A percentile compares a stretch with the other conserved stretches of the same genome.
Conservation (phyloP, 352 stramenopile species). For the Phytophthora idaei region DNA sequence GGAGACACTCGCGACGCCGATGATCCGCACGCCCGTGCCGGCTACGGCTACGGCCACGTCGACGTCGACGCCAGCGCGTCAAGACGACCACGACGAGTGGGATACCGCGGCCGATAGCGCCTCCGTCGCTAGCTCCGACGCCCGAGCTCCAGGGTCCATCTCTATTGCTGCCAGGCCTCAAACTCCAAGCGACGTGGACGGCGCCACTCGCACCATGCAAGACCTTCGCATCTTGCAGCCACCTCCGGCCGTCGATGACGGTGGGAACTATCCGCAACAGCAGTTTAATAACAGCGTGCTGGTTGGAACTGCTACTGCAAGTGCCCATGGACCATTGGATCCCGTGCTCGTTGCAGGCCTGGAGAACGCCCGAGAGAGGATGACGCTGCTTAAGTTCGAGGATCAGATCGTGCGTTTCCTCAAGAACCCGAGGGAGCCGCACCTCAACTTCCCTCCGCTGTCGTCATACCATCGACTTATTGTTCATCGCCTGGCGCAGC, state of each 20-base stretch:
- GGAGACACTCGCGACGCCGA: slow-evolving; percentile 16
- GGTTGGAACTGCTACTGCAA: slow-evolving; percentile 67
- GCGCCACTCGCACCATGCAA: slow-evolving; percentile 36
- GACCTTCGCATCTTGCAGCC: slow-evolving; percentile 48
- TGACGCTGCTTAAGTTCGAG: slow-evolving; percentile 88
- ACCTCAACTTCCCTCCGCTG: slow-evolving; percentile 81
- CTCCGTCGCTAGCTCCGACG: slow-evolving; percentile 3
- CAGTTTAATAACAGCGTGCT: slow-evolving; percentile 27
- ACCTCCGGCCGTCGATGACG: slow-evolving; percentile 46
- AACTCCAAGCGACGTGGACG: slow-evolving; percentile 21
- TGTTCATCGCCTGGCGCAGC: slow-evolving; percentile 92
- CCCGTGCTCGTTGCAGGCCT: slow-evolving; percentile 78
- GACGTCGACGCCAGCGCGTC: slow-evolving; percentile 7
- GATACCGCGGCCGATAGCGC: slow-evolving; percentile 33
- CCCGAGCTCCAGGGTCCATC: slow-evolving; percentile 9
- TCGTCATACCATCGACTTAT: slow-evolving; percentile 91
- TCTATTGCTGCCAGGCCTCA: slow-evolving; percentile 17
- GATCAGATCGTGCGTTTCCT: slow-evolving; percentile 89
- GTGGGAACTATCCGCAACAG: slow-evolving; percentile 51
- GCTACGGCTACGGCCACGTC: background rate
- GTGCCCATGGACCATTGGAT: slow-evolving; percentile 66
- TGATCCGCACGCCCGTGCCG: slow-evolving; percentile 33
- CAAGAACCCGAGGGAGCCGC: slow-evolving; percentile 56
- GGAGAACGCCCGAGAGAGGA: slow-evolving; percentile 79
- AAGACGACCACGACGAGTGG: slow-evolving; percentile 46